Evolutionary conservation across 805 yeast species (phyloP).

Genomic region (Lachancea quebecensis): DNA sequence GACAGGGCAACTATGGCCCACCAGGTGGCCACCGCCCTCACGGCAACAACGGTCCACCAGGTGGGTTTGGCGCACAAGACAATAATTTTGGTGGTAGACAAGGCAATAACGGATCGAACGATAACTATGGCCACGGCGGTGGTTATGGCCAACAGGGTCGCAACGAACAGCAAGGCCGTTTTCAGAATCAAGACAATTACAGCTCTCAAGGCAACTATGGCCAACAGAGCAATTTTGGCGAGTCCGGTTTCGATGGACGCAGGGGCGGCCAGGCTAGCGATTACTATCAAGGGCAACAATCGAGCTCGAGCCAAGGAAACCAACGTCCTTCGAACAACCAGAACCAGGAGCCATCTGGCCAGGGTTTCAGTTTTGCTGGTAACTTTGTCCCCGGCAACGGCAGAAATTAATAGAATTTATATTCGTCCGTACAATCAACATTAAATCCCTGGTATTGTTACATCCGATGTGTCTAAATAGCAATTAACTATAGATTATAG

Average conservation of each 20-base stretch:
- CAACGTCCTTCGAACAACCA: background rate
- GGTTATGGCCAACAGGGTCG: background rate
- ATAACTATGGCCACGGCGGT: background rate
- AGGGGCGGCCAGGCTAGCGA: background rate
- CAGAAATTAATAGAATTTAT: background rate
- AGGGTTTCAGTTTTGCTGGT: conserved; percentile 7
- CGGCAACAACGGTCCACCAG: background rate
- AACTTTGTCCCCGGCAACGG: conserved; percentile 3
- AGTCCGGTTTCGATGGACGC: background rate
- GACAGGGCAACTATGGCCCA: background rate
- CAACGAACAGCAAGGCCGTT: background rate
- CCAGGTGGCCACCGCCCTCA: background rate
- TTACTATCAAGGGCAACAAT: background rate
- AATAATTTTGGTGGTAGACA: background rate
- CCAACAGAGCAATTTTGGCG: background rate
- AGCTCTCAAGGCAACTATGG: background rate
- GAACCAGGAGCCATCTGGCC: background rate
- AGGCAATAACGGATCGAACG: background rate
- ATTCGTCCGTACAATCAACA: too few relatives aligned
- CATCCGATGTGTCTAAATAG: too few relatives aligned
- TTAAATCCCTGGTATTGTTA: too few relatives aligned
- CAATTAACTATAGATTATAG: too few relatives aligned
- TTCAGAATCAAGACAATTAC: background rate
- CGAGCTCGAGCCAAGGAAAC: background rate
- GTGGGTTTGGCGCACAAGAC: background rate